Base-by-base conservation (phyloP, 2,329 filamentous ascomycete species). In the Didymellaceae sp. region DNA sequence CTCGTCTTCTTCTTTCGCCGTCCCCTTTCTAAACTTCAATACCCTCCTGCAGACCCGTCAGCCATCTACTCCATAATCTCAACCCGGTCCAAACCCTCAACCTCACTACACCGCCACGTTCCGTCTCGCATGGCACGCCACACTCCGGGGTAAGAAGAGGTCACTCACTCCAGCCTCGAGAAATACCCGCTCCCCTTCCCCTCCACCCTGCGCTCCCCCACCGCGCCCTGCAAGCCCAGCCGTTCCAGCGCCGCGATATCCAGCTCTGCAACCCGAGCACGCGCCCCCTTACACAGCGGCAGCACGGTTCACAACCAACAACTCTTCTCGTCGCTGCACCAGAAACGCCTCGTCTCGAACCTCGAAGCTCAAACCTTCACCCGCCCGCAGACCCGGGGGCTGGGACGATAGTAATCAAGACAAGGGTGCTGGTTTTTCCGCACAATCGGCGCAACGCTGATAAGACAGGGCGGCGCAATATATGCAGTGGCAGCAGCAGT, bases 161-260 rank as follows among this genome's bases (percentile, higher is more conserved):
- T 3, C 18, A 49, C 45, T 40, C 20, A 54, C 48, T 46, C 48
- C 9, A 48, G 8, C 30, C 40, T 22, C 33, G 33, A 40, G 31
- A 48, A 48, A 22, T 49, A 44, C 30, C 45, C 44, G 11, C 44
- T 48, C 21, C 38, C 37, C 32, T 48, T 52, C 16, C 41, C 25
- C 16, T 53, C 50, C 33, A 40, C 39, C 11, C 14, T 25, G 8
- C 35, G 21, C 16, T 25, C 35, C 20, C 42, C 35, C 37, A 17
- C 30, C 35, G 21, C 26, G 28, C 37, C 47, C 17, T 40, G 46
- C 22, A 34, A 40, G 46, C 40, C 46, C 8, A 33, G 21, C 13
- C 21, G 25, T 24, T 31, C 24, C 17, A 44, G 33, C 31, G 28
- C 33, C 33, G 32, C 25, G 14, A 39, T 6, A 26, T 50, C 46